phyloP scores from a whole-genome alignment of 2,329 filamentous ascomycete species.

The Ciborinia camelliae region DNA sequence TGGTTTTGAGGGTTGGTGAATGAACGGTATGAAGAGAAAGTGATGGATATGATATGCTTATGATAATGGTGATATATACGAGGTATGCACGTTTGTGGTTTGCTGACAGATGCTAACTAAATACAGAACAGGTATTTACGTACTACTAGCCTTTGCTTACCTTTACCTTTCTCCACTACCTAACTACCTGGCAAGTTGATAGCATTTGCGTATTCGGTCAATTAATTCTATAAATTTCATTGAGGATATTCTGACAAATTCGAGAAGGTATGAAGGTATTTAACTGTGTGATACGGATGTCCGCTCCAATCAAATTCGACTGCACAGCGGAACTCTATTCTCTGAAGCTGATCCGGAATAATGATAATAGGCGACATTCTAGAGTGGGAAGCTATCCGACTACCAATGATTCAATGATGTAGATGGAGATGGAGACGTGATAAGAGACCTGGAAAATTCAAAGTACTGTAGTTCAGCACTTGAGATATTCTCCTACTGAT shows the following conservation, averaged over 20 bases:
- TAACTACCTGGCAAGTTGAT: too few relatives aligned
- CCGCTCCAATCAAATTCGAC: too few relatives aligned
- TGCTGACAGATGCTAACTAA: constrained; percentile 1
- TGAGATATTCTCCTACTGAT: neutral
- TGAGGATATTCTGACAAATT: too few relatives aligned
- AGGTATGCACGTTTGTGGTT: too few relatives aligned
- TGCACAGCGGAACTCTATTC: too few relatives aligned
- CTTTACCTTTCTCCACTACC: too few relatives aligned
- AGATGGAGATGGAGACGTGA: neutral
- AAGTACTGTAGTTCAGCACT: neutral
- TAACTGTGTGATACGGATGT: too few relatives aligned
- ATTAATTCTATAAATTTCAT: too few relatives aligned
- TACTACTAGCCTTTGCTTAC: too few relatives aligned
- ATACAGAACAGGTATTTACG: constrained; percentile 8
- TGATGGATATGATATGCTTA: neutral
- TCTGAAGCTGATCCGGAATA: too few relatives aligned
- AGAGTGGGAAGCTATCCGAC: neutral
- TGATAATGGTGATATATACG: neutral
- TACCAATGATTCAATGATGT: too few relatives aligned
- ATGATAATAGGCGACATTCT: neutral
- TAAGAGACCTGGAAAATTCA: neutral
- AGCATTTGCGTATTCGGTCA: too few relatives aligned
- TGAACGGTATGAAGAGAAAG: neutral
- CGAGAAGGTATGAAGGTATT: neutral
- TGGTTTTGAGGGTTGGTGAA: neutral